Percentiles rank a stretch among this genome's conserved stretches.
phyloP scores from a whole-genome alignment of 352 stramenopile species.

The Phytophthora syringae region DNA sequence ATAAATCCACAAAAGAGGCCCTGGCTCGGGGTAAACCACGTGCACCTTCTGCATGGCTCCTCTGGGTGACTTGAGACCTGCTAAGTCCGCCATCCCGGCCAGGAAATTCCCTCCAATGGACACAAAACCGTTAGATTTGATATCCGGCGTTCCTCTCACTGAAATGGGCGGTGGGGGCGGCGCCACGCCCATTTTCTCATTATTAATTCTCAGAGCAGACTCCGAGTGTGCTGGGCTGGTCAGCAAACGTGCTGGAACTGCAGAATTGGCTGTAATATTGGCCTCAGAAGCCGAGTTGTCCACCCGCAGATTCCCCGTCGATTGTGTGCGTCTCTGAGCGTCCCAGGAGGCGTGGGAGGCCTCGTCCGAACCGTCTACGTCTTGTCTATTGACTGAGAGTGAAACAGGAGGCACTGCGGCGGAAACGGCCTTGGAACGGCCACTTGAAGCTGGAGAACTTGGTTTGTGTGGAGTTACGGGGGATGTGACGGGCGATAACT shows the following conservation, averaged over 20 bases:
- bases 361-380: constrained; percentile 9
- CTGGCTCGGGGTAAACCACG: constrained; percentile 58
- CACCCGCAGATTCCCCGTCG: constrained; percentile 43
- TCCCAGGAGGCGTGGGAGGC: constrained; percentile 13
- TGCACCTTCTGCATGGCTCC: constrained; percentile 35
- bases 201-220: constrained; percentile 27
- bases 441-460: constrained; percentile 8
- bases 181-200: constrained; percentile 7
- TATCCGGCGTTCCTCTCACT: constrained; percentile 27
- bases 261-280: constrained; percentile 9
- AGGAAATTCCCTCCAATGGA: constrained; percentile 59
- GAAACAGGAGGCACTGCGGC: constrained; percentile 10
- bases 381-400: constrained; percentile 9
- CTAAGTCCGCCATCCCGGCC: constrained; percentile 41
- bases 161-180: constrained; percentile 27
- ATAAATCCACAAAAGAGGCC: constrained; percentile 78
- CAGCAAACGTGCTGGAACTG: constrained; percentile 10
- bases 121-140: constrained; percentile 41
- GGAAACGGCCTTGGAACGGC: constrained; percentile 27
- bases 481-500: constrained; percentile 31
- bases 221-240: constrained; percentile 34
- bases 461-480: neutral
- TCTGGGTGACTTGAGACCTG: constrained; percentile 31
- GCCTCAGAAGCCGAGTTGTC: neutral
- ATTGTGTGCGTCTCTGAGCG: constrained; percentile 62